Conservation (phyloP, 495 filamentous ascomycete genomes). For the Podospora pseudoanserina region DNA sequence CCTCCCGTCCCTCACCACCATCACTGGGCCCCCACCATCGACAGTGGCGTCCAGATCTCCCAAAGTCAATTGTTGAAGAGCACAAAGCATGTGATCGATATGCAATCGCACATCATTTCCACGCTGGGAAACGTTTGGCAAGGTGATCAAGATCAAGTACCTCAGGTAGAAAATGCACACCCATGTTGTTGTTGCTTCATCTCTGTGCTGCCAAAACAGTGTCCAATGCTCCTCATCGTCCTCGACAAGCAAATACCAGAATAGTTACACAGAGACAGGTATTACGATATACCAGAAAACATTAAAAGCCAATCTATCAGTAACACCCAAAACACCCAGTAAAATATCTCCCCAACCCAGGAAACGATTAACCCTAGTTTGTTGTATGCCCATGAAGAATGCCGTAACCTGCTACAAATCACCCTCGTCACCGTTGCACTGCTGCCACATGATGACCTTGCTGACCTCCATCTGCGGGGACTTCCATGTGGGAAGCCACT, state of each 20-base stretch:
- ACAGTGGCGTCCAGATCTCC: not conserved
- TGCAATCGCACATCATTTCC: not conserved
- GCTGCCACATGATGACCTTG: constrained; percentile 77
- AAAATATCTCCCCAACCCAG: not conserved
- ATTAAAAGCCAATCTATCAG: constrained; percentile 1
- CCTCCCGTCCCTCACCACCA: not conserved
- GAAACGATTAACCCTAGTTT: not conserved
- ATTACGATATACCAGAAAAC: constrained; percentile 3
- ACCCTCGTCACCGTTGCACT: constrained; percentile 57
- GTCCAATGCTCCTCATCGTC: not conserved
- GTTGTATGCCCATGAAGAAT: constrained; percentile 1
- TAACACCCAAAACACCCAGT: not conserved
- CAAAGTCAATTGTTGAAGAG: not conserved
- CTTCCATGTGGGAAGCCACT: constrained; percentile 76
- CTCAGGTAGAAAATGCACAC: not conserved
- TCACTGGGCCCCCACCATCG: not conserved
- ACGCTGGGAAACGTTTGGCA: not conserved
- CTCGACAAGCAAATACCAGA: not conserved
- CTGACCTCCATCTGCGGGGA: constrained; percentile 65
- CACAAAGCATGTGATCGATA: not conserved
- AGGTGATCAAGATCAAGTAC: too few species aligned
- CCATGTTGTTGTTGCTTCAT: not conserved
- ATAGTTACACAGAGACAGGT: not conserved
- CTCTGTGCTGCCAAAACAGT: too few species aligned
- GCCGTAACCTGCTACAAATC: constrained; percentile 20